These are phyloP conservation scores for Phytophthora capsici DNA, from an alignment of 352 stramenopile genomes.

Conservation along the genomic window DNA sequence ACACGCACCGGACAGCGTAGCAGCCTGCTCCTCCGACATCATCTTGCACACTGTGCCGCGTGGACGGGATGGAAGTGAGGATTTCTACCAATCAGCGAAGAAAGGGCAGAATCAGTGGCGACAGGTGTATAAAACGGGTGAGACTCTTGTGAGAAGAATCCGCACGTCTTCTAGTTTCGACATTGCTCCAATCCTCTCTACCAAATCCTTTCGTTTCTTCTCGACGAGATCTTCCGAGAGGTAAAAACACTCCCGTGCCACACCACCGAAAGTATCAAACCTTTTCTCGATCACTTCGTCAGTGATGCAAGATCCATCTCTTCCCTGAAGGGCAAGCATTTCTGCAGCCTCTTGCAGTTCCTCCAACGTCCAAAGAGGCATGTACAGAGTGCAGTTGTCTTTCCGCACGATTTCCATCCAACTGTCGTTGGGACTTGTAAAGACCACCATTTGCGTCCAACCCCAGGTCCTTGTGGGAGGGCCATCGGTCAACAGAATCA, in stretches of 20 bases:
- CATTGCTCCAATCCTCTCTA: background rate
- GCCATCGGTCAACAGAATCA: background rate
- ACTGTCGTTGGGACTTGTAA: background rate
- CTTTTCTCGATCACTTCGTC: background rate
- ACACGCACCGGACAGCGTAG: conserved; percentile 27
- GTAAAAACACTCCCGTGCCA: background rate
- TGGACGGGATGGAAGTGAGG: conserved; percentile 16
- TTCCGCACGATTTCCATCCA: background rate
- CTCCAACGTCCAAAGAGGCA: background rate
- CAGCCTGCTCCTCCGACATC: conserved; percentile 36
- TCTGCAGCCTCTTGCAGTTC: background rate
- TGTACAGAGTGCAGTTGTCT: background rate
- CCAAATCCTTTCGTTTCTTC: background rate
- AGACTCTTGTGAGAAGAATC: too few species aligned
- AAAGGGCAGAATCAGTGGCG: background rate
- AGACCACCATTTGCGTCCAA: background rate
- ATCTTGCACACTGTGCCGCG: conserved; percentile 32
- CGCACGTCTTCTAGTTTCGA: too few species aligned
- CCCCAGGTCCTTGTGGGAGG: background rate
- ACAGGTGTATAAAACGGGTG: background rate
- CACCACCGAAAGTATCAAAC: background rate
- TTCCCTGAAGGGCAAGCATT: background rate
- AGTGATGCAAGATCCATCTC: background rate
- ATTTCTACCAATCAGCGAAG: too few species aligned
- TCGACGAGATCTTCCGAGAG: background rate